phyloP scores from a whole-genome alignment of 2,329 filamentous ascomycete genomes.

The Trichophyton simii region DNA sequence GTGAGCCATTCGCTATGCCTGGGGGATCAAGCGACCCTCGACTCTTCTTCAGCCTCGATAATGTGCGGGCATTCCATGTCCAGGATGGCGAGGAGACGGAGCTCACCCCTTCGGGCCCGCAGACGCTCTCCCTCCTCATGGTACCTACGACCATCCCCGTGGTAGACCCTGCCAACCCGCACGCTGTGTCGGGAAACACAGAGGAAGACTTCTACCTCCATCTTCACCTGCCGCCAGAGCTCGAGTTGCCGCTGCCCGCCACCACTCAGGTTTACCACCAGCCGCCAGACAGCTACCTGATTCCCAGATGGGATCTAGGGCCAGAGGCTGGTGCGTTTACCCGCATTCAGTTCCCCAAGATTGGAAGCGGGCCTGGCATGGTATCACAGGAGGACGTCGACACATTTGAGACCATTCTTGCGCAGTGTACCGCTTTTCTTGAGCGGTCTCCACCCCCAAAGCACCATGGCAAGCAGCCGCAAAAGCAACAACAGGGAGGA shows the following conservation, averaged over 20 bases:
- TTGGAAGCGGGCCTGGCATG: conserved; percentile 50
- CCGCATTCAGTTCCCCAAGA: conserved; percentile 72
- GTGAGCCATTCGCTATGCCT: conserved; percentile 7
- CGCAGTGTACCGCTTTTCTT: conserved; percentile 93
- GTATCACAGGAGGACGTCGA: conserved; percentile 84
- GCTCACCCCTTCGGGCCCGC: conserved; percentile 72
- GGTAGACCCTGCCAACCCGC: conserved; percentile 42
- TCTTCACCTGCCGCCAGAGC: conserved; percentile 82
- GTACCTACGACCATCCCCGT: conserved; percentile 75
- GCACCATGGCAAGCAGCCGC: conserved; percentile 10
- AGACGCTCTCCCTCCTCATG: conserved; percentile 90
- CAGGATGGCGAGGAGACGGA: conserved; percentile 72
- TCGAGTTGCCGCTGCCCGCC: conserved; percentile 83
- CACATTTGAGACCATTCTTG: conserved; percentile 93
- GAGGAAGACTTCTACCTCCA: conserved; percentile 96
- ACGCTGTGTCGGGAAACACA: conserved; percentile 42
- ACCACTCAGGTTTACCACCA: conserved; percentile 97
- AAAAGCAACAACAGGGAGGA: conserved; percentile 18
- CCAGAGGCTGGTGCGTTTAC: conserved; percentile 84
- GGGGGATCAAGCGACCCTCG: conserved; percentile 23
- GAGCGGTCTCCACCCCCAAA: conserved; percentile 60
- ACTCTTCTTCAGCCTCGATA: conserved; percentile 46
- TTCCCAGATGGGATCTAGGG: conserved; percentile 87
- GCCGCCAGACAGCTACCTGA: conserved; percentile 81
- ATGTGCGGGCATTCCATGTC: conserved; percentile 84